phyloP scores from a whole-genome alignment of 75 land plant genomes.

The Isoetes taiwanensis region DNA sequence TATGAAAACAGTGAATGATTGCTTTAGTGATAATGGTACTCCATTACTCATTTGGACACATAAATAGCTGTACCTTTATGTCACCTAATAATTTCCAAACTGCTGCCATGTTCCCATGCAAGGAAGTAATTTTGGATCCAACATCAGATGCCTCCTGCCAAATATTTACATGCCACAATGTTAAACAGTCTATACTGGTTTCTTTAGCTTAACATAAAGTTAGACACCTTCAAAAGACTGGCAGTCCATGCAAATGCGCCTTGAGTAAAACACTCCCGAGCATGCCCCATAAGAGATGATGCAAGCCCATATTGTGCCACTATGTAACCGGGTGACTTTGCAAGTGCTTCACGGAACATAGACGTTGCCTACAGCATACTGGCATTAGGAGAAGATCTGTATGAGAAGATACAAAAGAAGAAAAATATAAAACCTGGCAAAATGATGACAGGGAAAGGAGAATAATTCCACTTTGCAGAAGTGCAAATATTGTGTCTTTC shows the following conservation, averaged over 20 bases:
- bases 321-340: slow-evolving; percentile 43
- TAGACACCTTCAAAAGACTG: slow-evolving; percentile 51
- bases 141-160: slow-evolving; percentile 72
- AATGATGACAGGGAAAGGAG: slow-evolving; percentile 54
- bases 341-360: slow-evolving; percentile 46
- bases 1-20: no score
- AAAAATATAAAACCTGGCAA: slow-evolving; percentile 39
- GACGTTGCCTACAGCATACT: slow-evolving; percentile 46
- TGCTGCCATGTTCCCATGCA: slow-evolving; percentile 38
- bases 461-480: slow-evolving; percentile 77
- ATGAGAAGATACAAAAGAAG: no score
- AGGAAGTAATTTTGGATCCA: slow-evolving; percentile 22
- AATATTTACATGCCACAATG: background rate
- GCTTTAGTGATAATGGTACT: no score
- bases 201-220: background rate
- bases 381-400: background rate
- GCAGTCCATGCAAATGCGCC: slow-evolving; percentile 83
- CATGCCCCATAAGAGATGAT: slow-evolving; percentile 59
- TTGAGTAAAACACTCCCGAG: slow-evolving; percentile 47
- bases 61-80: slow-evolving; percentile 46
- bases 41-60: background rate
- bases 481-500: slow-evolving; percentile 42
- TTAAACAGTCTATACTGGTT: background rate
- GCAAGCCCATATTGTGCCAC: slow-evolving; percentile 75
- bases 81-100: slow-evolving; percentile 89